These are phyloP conservation scores for Aspergillus novofumigatus DNA, from an alignment of 2,329 filamentous ascomycete species.

Conservation along the genomic window DNA sequence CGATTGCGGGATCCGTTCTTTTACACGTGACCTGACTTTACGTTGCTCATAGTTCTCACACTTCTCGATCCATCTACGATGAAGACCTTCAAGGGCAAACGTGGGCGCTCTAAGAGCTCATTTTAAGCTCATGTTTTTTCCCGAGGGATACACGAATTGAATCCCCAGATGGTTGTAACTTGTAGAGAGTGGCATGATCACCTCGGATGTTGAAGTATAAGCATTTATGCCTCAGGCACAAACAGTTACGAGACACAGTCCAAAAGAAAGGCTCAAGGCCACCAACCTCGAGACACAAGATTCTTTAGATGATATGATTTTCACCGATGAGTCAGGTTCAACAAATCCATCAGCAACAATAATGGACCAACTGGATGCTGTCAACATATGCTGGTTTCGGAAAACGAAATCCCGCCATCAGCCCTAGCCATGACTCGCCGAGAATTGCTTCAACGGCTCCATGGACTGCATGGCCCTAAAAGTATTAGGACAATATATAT, in stretches of 20 bases:
- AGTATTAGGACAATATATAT: neutral
- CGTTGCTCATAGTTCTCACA: neutral
- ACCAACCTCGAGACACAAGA: neutral
- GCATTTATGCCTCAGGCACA: neutral
- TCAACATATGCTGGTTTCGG: conserved; percentile 3
- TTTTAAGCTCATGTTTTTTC: too few species aligned
- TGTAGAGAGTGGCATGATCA: neutral
- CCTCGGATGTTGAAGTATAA: neutral
- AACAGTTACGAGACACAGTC: neutral
- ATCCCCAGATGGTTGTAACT: neutral
- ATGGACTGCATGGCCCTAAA: neutral
- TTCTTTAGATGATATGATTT: neutral
- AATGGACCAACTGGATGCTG: neutral
- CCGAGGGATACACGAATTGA: too few species aligned
- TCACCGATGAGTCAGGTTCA: neutral
- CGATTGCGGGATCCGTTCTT: neutral
- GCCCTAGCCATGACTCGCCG: conserved; percentile 1
- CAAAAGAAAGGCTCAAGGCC: neutral
- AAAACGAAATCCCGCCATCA: conserved; percentile 7
- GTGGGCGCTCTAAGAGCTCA: too few species aligned
- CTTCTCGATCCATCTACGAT: neutral
- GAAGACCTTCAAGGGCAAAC: neutral
- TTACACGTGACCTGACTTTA: neutral
- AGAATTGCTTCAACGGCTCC: neutral
- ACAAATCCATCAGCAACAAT: neutral